Evolutionary conservation across 2,329 filamentous ascomycete genomes (phyloP).

Genomic region (Penicillium griseofulvum): DNA sequence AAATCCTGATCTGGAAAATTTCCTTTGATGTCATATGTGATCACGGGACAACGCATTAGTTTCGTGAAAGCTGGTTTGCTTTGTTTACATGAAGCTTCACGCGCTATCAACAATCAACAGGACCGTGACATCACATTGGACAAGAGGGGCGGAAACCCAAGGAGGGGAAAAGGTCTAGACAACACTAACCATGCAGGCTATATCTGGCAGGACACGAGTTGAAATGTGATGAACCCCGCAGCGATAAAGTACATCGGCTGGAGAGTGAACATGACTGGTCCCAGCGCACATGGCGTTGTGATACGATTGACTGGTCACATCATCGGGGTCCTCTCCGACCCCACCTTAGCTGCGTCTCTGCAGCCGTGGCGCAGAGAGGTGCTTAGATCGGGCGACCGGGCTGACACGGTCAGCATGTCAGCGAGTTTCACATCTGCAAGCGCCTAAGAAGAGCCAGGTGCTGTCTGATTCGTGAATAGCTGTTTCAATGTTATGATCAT

Average conservation of each 20-base stretch:
- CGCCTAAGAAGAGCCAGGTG: background rate
- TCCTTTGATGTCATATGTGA: constrained; percentile 18
- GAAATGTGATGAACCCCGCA: constrained; percentile 28
- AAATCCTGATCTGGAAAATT: constrained; percentile 1
- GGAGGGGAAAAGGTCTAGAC: constrained; percentile 11
- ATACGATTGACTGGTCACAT: constrained; percentile 26
- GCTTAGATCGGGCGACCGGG: constrained; percentile 9
- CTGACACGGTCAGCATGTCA: constrained; percentile 4
- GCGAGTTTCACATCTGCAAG: constrained; percentile 7
- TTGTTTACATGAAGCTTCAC: constrained; percentile 22
- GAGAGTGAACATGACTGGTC: constrained; percentile 19
- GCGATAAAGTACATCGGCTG: constrained; percentile 14
- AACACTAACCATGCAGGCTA: background rate
- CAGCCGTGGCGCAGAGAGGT: constrained; percentile 14
- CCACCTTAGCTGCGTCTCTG: constrained; percentile 14
- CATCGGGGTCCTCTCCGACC: constrained; percentile 12
- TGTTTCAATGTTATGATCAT: background rate
- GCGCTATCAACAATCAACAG: constrained; percentile 2
- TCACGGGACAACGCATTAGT: constrained; percentile 27
- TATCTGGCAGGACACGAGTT: constrained; percentile 1
- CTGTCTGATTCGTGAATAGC: background rate
- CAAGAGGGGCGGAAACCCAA: background rate
- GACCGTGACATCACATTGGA: constrained; percentile 22
- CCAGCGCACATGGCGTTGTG: constrained; percentile 24
- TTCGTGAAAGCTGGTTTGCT: constrained; percentile 18